Evolutionary conservation across 768 basidiomycete species (phyloP).

Genomic region (Boletus sp.): DNA sequence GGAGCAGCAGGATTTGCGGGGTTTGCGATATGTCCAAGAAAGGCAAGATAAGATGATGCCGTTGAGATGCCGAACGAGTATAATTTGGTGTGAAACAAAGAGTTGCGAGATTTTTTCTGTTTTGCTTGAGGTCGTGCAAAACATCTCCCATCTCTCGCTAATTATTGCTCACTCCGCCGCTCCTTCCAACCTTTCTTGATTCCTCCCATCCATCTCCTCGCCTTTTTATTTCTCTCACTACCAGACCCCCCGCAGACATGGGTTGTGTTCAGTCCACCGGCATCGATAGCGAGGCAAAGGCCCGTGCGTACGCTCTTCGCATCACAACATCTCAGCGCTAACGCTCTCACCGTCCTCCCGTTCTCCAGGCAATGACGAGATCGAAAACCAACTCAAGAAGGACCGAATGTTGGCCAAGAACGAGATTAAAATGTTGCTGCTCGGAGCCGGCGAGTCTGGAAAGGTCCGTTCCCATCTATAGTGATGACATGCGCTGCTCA

Average conservation of each 20-base stretch:
- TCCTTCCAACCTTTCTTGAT: conserved; percentile 20
- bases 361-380: conserved; percentile 82
- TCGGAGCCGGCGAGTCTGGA: conserved; percentile 96
- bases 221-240: conserved; percentile 8
- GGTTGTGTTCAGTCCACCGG: conserved; percentile 72
- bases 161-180: conserved; percentile 25
- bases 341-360: neutral
- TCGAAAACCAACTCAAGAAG: conserved; percentile 87
- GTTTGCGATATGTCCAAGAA: conserved; percentile 15
- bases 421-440: conserved; percentile 93
- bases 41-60: conserved; percentile 14
- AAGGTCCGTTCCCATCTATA: conserved; percentile 53
- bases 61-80: conserved; percentile 19
- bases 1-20: conserved; percentile 7
- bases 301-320: conserved; percentile 53
- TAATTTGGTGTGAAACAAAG: conserved; percentile 13
- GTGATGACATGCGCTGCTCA: neutral
- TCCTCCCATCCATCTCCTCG: conserved; percentile 2
- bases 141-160: conserved; percentile 22
- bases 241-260: conserved; percentile 40
- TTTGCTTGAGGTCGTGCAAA: conserved; percentile 1
- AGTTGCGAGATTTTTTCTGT: conserved; percentile 12
- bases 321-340: neutral
- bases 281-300: conserved; percentile 79
- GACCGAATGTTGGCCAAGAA: conserved; percentile 89